phyloP scores from a whole-genome alignment of 257 asterid genomes.

The Solanum chmielewskii region DNA sequence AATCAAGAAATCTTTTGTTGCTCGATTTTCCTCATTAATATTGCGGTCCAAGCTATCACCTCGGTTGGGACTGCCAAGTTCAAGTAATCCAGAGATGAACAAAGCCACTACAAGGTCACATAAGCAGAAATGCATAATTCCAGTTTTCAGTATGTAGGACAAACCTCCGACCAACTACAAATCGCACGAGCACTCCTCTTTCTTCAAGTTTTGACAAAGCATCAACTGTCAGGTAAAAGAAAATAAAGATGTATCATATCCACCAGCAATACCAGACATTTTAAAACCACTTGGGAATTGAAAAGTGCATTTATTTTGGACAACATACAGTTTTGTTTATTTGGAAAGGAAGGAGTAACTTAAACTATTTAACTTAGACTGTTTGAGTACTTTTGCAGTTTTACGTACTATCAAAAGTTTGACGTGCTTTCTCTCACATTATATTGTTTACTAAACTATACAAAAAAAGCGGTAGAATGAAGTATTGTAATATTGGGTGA shows the following conservation, averaged over 20 bases:
- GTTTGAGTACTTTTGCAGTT: neutral
- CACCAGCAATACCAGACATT: neutral
- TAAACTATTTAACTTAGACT: neutral
- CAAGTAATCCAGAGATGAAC: constrained; percentile 3
- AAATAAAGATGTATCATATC: neutral
- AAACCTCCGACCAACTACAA: constrained; percentile 85
- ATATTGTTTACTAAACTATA: neutral
- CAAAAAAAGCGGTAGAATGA: neutral
- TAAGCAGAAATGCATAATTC: neutral
- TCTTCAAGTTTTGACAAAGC: constrained; percentile 63
- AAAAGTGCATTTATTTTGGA: neutral
- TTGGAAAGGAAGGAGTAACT: neutral
- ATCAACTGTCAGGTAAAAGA: constrained; percentile 41
- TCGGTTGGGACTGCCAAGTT: constrained; percentile 65
- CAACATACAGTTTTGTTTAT: neutral
- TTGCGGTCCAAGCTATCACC: constrained; percentile 95
- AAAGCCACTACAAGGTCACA: neutral
- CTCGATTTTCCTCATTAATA: constrained; percentile 63
- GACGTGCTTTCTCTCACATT: neutral
- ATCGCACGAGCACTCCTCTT: constrained; percentile 62
- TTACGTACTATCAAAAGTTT: neutral
- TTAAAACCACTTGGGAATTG: neutral
- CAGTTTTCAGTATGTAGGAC: constrained; percentile 1
- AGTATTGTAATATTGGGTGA: neutral
- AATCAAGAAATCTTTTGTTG: constrained; percentile 63